These are phyloP conservation scores for Cymbidium sinense DNA, from an alignment of 106 monocot species.

Conservation along the genomic window DNA sequence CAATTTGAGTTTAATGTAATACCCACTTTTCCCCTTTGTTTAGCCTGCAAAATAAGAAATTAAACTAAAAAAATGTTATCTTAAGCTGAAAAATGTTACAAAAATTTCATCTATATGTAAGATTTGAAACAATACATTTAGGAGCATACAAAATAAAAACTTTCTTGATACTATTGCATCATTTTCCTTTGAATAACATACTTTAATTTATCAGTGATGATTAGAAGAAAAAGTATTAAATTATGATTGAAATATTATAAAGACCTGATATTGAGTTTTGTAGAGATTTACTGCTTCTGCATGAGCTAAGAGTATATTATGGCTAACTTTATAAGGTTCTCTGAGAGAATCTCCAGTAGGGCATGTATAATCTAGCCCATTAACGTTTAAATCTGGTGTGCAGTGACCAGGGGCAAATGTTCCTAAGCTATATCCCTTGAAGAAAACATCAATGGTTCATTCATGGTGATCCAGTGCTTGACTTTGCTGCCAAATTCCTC, in stretches of 20 bases:
- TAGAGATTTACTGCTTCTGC: slow-evolving; percentile 19
- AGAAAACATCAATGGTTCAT: slow-evolving; percentile 16
- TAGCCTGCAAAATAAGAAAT: not conserved
- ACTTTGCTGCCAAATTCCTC: slow-evolving; percentile 22
- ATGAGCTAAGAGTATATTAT: slow-evolving; percentile 21
- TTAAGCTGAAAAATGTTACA: too few relatives aligned
- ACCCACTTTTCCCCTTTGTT: slow-evolving; percentile 6
- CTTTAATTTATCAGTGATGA: too few relatives aligned
- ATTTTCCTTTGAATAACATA: too few relatives aligned
- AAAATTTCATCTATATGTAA: too few relatives aligned
- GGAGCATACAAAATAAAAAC: too few relatives aligned
- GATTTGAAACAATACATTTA: too few relatives aligned
- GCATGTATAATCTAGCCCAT: not conserved
- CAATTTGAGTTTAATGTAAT: slow-evolving; percentile 3
- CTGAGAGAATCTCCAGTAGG: slow-evolving; percentile 12
- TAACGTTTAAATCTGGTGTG: not conserved
- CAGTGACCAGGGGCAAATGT: slow-evolving; percentile 19
- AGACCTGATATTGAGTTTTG: slow-evolving; percentile 11
- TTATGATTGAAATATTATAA: not conserved
- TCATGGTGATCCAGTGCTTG: slow-evolving; percentile 26
- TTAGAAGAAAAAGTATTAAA: too few relatives aligned
- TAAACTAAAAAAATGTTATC: too few relatives aligned
- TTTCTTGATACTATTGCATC: too few relatives aligned
- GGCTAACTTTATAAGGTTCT: slow-evolving; percentile 21
- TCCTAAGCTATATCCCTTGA: slow-evolving; percentile 10